phyloP scores from a whole-genome alignment of 495 filamentous ascomycete genomes.

The Podospora comata region DNA sequence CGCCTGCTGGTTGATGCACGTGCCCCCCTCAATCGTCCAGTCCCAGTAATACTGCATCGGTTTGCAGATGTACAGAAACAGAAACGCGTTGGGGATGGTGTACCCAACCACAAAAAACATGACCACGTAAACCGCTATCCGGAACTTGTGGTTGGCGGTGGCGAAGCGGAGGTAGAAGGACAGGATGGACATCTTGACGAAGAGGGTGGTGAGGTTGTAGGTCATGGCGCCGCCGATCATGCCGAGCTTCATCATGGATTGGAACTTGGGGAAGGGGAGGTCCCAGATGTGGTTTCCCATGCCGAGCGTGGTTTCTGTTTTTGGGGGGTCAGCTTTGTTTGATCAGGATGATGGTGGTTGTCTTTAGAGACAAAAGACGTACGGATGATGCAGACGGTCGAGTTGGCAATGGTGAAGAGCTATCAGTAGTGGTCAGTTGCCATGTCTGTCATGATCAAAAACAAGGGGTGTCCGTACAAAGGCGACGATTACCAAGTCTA shows the following conservation, averaged over 20 bases:
- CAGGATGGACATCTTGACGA: slow-evolving; percentile 34
- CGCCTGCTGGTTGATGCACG: slow-evolving; percentile 20
- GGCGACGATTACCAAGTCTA: slow-evolving; percentile 14
- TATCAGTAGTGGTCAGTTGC: not conserved
- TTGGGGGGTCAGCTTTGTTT: not conserved
- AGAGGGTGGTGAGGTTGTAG: slow-evolving; percentile 32
- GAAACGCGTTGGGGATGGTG: slow-evolving; percentile 22
- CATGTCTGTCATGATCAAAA: no score
- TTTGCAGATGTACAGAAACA: slow-evolving; percentile 26
- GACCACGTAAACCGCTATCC: slow-evolving; percentile 27
- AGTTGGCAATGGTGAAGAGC: slow-evolving; percentile 10
- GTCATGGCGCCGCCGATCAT: slow-evolving; percentile 24
- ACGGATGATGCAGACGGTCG: slow-evolving; percentile 15
- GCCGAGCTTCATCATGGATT: slow-evolving; percentile 19
- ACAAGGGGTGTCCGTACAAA: not conserved
- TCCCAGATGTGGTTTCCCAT: slow-evolving; percentile 19
- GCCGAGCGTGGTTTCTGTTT: slow-evolving; percentile 5
- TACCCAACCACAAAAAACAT: slow-evolving; percentile 28
- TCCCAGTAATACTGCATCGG: slow-evolving; percentile 32
- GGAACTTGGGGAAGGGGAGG: not conserved
- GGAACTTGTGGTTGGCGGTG: slow-evolving; percentile 18
- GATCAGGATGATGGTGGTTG: no score
- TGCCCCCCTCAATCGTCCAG: slow-evolving; percentile 17
- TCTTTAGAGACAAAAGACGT: not conserved
- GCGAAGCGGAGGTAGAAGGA: slow-evolving; percentile 33